Evolutionary conservation across 2,329 filamentous ascomycete genomes (phyloP).

Genomic region (Periglandula ipomoeae): DNA sequence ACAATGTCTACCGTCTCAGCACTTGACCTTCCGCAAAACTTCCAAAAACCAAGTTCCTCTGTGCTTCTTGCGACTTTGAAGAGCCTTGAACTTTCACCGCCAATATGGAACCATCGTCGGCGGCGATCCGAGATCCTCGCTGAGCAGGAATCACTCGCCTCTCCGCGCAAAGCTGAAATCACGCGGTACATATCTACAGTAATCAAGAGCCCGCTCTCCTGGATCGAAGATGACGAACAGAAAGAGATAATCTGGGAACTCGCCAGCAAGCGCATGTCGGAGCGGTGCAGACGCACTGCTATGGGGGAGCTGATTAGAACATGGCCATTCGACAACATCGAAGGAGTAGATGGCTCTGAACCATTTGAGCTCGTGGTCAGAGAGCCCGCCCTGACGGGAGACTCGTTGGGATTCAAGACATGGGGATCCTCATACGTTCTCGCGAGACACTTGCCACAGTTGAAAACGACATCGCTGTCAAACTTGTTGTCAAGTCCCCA

Average conservation of each 20-base stretch:
- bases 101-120: slow-evolving; percentile 51
- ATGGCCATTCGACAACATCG: slow-evolving; percentile 38
- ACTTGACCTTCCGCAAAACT: slow-evolving; percentile 70
- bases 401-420: slow-evolving; percentile 86
- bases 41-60: slow-evolving; percentile 60
- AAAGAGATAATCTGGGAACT: slow-evolving; percentile 66
- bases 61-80: slow-evolving; percentile 58
- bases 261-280: slow-evolving; percentile 71
- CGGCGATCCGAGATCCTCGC: slow-evolving; percentile 32
- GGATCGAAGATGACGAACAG: slow-evolving; percentile 58
- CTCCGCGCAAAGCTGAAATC: slow-evolving; percentile 39
- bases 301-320: slow-evolving; percentile 48
- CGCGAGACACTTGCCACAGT: slow-evolving; percentile 55
- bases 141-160: slow-evolving; percentile 31
- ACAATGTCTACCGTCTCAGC: slow-evolving; percentile 14
- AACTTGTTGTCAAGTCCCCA: slow-evolving; percentile 28
- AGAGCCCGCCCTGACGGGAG: slow-evolving; percentile 80
- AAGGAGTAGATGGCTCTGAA: slow-evolving; percentile 18
- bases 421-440: slow-evolving; percentile 90
- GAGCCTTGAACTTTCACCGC: slow-evolving; percentile 56
- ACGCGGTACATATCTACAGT: slow-evolving; percentile 61
- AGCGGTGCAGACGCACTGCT: slow-evolving; percentile 67
- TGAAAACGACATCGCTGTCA: slow-evolving; percentile 35
- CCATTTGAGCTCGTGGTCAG: slow-evolving; percentile 61
- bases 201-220: slow-evolving; percentile 55